phyloP scores from a whole-genome alignment of 192 early-diverging fungal genomes.

The Coemansia asiatica region DNA sequence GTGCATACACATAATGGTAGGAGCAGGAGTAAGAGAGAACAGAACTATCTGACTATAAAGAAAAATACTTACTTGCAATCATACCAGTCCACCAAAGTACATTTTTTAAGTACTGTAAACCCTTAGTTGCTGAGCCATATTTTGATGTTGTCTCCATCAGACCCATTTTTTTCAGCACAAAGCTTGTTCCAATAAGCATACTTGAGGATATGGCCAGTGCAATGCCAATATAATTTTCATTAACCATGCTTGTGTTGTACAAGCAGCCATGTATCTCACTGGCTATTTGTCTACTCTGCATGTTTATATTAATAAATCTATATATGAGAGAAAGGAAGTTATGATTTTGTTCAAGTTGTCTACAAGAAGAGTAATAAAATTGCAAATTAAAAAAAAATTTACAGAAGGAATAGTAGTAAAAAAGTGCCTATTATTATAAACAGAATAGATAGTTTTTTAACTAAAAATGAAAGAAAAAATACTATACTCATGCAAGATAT shows the following conservation, averaged over 20 bases:
- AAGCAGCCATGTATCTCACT: too few relatives aligned
- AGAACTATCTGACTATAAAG: not conserved
- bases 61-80: constrained; percentile 55
- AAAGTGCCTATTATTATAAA: not conserved
- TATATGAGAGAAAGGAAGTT: not conserved
- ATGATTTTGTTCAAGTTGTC: not conserved
- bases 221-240: constrained; percentile 85
- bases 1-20: not conserved
- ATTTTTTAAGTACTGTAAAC: constrained; percentile 80
- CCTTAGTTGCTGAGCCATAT: constrained; percentile 71
- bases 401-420: not conserved
- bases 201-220: constrained; percentile 85
- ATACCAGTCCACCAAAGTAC: constrained; percentile 91
- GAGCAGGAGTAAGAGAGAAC: not conserved
- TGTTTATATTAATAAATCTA: not conserved
- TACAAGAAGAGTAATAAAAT: not conserved
- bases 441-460: not conserved
- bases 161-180: constrained; percentile 93
- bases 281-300: too few relatives aligned
- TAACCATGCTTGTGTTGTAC: constrained; percentile 39
- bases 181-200: constrained; percentile 86
- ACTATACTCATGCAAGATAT: too few relatives aligned
- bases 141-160: constrained; percentile 73
- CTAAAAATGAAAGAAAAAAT: not conserved
- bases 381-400: not conserved